Percentiles rank a stretch among this genome's conserved stretches.
These are phyloP conservation scores for Puccinia triticina DNA, from an alignment of 1,284 basidiomycete genomes.

Conservation along the genomic window DNA sequence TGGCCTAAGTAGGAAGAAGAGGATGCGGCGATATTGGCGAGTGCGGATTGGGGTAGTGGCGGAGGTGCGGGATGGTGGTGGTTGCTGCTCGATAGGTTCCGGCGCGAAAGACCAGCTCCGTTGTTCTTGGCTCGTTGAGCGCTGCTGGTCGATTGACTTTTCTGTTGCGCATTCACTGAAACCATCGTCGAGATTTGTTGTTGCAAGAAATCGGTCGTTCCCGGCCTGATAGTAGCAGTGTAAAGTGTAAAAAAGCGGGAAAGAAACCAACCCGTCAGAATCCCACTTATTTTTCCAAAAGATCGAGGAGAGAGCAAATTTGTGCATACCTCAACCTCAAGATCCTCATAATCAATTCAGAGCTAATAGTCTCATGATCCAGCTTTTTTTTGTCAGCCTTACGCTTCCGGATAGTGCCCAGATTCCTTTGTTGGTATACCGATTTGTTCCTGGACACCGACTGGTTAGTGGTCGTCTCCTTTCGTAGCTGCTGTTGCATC, in stretches of 20 bases:
- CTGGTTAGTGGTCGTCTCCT: constrained; percentile 76
- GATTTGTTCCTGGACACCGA: constrained; percentile 72
- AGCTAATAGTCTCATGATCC: constrained; percentile 68
- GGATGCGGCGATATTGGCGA: not conserved
- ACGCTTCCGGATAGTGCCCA: constrained; percentile 92
- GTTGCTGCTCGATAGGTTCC: not conserved
- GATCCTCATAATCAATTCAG: constrained; percentile 88
- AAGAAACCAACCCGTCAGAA: not conserved
- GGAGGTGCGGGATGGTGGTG: not conserved
- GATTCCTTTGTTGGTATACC: constrained; percentile 80
- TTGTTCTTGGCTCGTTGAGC: not conserved
- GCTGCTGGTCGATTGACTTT: not conserved
- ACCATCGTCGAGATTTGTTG: constrained; percentile 67
- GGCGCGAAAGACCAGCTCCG: not conserved
- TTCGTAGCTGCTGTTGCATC: constrained; percentile 79
- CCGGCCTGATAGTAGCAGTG: constrained; percentile 64
- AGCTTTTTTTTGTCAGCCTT: constrained; percentile 83
- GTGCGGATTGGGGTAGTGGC: not conserved
- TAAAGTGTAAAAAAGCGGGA: not conserved
- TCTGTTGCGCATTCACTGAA: constrained; percentile 50
- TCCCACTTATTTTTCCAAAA: not conserved
- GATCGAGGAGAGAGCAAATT: not conserved
- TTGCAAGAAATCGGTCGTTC: constrained; percentile 83
- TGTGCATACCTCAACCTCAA: constrained; percentile 81
- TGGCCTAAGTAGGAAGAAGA: not conserved